Conservation (phyloP, 768 basidiomycete genomes). For the Coprinellus micaceus region DNA sequence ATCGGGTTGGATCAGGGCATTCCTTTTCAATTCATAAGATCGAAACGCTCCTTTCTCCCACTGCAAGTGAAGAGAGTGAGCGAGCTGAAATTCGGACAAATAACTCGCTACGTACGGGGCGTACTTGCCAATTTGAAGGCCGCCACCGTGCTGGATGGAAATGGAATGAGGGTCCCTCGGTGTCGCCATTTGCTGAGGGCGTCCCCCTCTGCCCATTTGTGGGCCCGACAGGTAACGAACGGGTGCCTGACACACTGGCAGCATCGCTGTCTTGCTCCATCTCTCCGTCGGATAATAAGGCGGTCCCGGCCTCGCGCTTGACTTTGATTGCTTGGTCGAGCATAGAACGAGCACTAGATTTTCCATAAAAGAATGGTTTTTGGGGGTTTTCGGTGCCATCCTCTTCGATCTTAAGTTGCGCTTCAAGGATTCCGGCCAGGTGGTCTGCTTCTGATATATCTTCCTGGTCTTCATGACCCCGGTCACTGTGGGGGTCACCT, state of each 20-base stretch:
- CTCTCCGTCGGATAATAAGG: background rate
- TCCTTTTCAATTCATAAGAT: constrained; percentile 18
- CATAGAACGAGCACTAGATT: constrained; percentile 10
- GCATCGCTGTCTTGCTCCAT: background rate
- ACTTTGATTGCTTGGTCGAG: constrained; percentile 32
- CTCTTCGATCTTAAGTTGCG: background rate
- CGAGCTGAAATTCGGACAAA: no score
- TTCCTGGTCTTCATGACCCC: constrained; percentile 15
- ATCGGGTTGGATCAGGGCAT: constrained; percentile 20
- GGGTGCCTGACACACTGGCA: no score
- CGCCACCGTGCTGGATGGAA: constrained; percentile 34
- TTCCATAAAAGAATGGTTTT: background rate
- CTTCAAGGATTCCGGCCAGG: background rate
- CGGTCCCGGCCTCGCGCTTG: constrained; percentile 19
- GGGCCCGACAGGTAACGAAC: no score
- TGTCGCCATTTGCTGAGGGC: no score
- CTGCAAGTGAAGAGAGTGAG: constrained; percentile 17
- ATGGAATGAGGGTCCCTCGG: no score
- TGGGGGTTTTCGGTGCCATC: background rate
- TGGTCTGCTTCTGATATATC: constrained; percentile 36
- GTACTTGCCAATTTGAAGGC: constrained; percentile 15
- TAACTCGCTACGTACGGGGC: no score
- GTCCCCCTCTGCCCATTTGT: no score
- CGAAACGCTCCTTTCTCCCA: constrained; percentile 31
- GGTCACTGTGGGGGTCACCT: background rate